Percentiles rank a stretch among this genome's conserved stretches.
Conservation (phyloP, 441 rosid species). For the Adansonia gregorii region DNA sequence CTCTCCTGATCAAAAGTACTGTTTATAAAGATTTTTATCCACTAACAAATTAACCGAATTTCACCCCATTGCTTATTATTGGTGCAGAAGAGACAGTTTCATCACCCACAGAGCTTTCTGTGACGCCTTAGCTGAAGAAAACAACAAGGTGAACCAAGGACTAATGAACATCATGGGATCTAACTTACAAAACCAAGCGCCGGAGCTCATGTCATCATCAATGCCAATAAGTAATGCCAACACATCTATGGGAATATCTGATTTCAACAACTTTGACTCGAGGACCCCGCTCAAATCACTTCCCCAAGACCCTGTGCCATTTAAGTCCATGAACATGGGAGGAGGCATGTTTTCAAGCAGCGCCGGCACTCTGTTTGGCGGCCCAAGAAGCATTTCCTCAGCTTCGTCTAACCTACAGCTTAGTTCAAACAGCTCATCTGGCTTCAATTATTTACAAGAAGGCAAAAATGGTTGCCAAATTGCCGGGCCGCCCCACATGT, state of each 20-base stretch:
- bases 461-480: constrained; percentile 50
- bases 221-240: constrained; percentile 35
- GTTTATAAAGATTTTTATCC: not conserved
- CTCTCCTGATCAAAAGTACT: not conserved
- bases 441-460: constrained; percentile 53
- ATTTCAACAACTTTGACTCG: constrained; percentile 49
- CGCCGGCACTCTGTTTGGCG: constrained; percentile 51
- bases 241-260: constrained; percentile 41
- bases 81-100: constrained; percentile 83
- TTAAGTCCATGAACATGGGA: constrained; percentile 55
- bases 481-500: constrained; percentile 45
- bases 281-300: constrained; percentile 54
- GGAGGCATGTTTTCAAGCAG: constrained; percentile 63
- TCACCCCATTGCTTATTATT: not conserved
- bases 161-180: constrained; percentile 36
- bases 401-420: constrained; percentile 61
- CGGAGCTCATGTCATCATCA: constrained; percentile 47
- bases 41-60: constrained; percentile 28
- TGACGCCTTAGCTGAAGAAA: constrained; percentile 85
- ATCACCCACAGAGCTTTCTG: constrained; percentile 93
- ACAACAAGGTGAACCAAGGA: constrained; percentile 69
- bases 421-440: constrained; percentile 53
- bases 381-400: constrained; percentile 48
- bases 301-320: constrained; percentile 61
- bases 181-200: constrained; percentile 43